These are phyloP conservation scores for Kalmusia sp. DNA, from an alignment of 2,329 filamentous ascomycete genomes.

Conservation along the genomic window DNA sequence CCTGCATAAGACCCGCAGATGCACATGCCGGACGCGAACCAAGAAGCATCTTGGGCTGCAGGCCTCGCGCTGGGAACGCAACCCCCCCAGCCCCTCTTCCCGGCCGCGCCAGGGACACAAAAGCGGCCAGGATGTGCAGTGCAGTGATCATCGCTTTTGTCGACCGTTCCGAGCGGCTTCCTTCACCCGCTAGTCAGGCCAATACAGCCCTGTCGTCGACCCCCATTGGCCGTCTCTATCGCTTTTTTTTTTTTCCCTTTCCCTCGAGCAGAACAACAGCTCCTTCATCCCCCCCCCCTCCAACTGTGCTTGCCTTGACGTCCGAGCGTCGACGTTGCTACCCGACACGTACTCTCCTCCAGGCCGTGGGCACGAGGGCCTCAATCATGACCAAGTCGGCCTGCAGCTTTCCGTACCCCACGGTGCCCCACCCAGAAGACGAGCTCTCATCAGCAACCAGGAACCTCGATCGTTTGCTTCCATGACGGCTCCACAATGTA, in stretches of 20 bases:
- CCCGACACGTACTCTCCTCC: no score
- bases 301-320: no score
- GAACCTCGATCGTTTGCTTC: neutral
- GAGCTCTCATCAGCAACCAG: neutral
- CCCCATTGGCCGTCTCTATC: neutral
- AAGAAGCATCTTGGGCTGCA: conserved; percentile 10
- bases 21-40: conserved; percentile 26
- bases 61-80: neutral
- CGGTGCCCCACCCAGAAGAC: neutral
- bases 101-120: neutral
- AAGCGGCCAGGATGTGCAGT: neutral
- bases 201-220: neutral
- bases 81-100: neutral
- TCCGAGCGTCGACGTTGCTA: no score
- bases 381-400: no score
- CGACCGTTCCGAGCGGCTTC: neutral
- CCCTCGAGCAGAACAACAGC: neutral
- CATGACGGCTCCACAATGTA: neutral
- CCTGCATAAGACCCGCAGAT: conserved; percentile 30
- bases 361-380: no score
- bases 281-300: neutral
- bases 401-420: conserved; percentile 1
- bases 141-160: neutral
- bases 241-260: no score
- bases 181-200: neutral